Base-by-base conservation (phyloP, 2,329 filamentous ascomycete species). In the Cytospora chrysosperma region DNA sequence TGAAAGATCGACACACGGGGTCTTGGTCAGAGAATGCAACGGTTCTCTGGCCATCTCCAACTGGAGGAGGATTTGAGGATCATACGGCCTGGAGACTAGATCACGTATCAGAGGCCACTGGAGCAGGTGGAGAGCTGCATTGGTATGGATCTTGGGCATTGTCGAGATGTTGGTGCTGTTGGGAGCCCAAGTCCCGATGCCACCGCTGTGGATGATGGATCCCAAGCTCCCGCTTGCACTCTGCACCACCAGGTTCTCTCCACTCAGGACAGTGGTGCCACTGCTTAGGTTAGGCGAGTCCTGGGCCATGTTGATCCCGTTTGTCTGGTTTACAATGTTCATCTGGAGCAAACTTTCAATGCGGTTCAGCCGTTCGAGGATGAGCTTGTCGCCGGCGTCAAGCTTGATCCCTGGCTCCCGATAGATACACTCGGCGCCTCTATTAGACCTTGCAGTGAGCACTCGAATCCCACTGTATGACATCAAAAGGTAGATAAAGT, bases 321-420 rank as follows among this genome's bases (percentile, higher is more conserved):
- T 85, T 53, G 79, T 74, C 58, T 80, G 76, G 50, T 78, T 75
- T 24, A 83, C 78, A 68, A 92, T 78, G 68, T 80, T 89, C 67
- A 88, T 87, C 73, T 93, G 89, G n/a, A 95, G 81, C 52, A 95
- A 78, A 57, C 82, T 89, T 75, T 95, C 91, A 70, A 95, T 93
- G 59, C 89, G 87, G 69, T 84, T 86, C 40, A 95, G 80, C 62
- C 89, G 88, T 73, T 94, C 91, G 43, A 95, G 78, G 66, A 95
- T 95, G 62, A 95, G 81, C 77, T 93, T 94, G 79, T 94, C 91
- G 68, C 91, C 91, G 40, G 91, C 90, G 73, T 95, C 91, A 12
- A 95, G 84, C 77, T 95, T 95, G 79, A 94, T 91, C 3, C 91
- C 91, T 8, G 91, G 91, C 73, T 95, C 91, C 67, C 91, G 85